Evolutionary conservation across 2,329 filamentous ascomycete species (phyloP), one percentile per base, ranked within the genome.

Genomic region (Penicillium fuscoglaucum): DNA sequence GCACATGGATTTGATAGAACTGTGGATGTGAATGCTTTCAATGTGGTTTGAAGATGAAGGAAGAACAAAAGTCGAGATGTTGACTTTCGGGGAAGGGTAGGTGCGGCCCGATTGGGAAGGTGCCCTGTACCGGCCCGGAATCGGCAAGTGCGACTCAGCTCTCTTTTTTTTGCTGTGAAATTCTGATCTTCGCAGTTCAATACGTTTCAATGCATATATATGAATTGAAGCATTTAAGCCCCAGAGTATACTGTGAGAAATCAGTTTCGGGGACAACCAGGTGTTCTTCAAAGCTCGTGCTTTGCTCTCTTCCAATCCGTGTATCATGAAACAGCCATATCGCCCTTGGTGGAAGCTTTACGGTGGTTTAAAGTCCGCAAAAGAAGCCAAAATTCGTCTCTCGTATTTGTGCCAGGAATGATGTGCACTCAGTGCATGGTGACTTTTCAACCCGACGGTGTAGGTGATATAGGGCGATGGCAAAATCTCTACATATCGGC

Each of bases 81-180:
- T 48, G 49, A 35, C n/a, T 9, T 29, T 33, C 2, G 19, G 21
- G 31, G 31, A 37, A 17, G 6, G 7, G 19, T 2, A 33, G 21
- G 13, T 13, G 28, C n/a, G 4, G 50, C 28, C 43, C 35, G 24
- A 48, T 57, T 57, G 21, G 33, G 58, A 48, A 55, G 37, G 29
- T 55, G 21, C 50, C 65, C 65, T 57, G 47, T 24, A 60, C 59
- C 66, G 65, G 68, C 31, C 64, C 68, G 65, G 56, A 55, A 65
- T 54, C 66, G 65, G 67, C 35, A 61, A 26, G 58, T 6, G 43
- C 45, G 29, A 24, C 43, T 24, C n/a, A 15, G 9, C 28, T 35
- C 8, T 26, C 6, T 10, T n/a, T 15, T 3, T 17, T 17, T 26
- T 37, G 6, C 5, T 37, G 21, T 8, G 31, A n/a, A 37, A 1